phyloP scores from a whole-genome alignment of 768 basidiomycete genomes.

The Mycena albidolilacea region DNA sequence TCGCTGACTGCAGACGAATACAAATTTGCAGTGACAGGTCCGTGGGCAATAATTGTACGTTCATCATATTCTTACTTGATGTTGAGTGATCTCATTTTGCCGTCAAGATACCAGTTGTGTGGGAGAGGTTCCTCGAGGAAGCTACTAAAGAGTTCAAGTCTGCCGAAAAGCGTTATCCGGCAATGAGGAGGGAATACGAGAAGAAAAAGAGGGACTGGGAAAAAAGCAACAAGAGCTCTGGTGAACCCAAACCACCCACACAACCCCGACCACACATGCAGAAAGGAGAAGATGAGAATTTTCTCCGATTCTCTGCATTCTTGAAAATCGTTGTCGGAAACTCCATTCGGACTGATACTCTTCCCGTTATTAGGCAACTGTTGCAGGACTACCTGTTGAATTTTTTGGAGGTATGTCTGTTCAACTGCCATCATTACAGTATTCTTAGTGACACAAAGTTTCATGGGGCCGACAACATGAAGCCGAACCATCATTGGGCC shows the following conservation, averaged over 20 bases:
- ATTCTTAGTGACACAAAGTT: slow-evolving; percentile 36
- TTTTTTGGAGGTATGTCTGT: slow-evolving; percentile 24
- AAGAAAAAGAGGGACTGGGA: background rate
- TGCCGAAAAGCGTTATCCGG: background rate
- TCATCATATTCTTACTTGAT: background rate
- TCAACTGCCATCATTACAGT: too few relatives aligned
- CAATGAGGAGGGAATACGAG: background rate
- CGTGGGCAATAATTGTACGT: slow-evolving; percentile 37
- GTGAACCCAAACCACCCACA: background rate
- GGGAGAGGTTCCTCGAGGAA: slow-evolving; percentile 19
- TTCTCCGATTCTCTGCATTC: slow-evolving; percentile 38
- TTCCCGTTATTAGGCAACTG: slow-evolving; percentile 15
- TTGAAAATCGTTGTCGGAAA: slow-evolving; percentile 40
- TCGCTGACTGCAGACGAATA: slow-evolving; percentile 44
- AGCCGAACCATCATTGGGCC: slow-evolving; percentile 46
- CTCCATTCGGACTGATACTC: slow-evolving; percentile 15
- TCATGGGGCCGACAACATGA: slow-evolving; percentile 45
- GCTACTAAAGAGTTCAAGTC: background rate
- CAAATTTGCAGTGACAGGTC: slow-evolving; percentile 28
- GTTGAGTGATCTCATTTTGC: background rate
- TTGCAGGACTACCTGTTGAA: slow-evolving; percentile 30
- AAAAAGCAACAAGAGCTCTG: background rate
- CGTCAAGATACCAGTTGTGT: slow-evolving; percentile 33
- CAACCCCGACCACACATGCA: slow-evolving; percentile 19
- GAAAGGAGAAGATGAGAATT: slow-evolving; percentile 32